These are phyloP conservation scores for Decorospora gaudefroyi DNA, from an alignment of 2,329 filamentous ascomycete species.

Conservation along the genomic window DNA sequence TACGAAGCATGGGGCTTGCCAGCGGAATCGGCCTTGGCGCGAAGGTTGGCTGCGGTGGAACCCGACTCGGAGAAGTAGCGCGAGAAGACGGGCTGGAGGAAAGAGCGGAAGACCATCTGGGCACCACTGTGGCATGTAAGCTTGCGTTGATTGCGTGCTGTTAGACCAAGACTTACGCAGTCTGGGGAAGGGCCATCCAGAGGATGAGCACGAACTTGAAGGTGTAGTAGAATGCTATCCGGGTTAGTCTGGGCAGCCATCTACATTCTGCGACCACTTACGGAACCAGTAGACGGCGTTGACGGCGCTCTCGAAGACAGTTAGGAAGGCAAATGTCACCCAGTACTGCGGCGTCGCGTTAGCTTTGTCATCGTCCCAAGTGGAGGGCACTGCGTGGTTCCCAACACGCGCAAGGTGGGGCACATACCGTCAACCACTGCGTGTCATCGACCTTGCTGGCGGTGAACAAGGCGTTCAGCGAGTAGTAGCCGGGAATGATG, in stretches of 20 bases:
- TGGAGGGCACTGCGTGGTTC: constrained; percentile 1
- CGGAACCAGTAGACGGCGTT: constrained; percentile 90
- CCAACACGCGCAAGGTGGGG: constrained; percentile 6
- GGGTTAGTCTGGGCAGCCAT: constrained; percentile 16
- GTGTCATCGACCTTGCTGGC: constrained; percentile 75
- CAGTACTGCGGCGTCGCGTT: constrained; percentile 65
- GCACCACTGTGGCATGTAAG: constrained; percentile 69
- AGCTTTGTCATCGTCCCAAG: constrained; percentile 12
- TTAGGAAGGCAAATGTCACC: constrained; percentile 83
- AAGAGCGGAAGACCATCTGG: constrained; percentile 94
- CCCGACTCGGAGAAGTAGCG: constrained; percentile 79
- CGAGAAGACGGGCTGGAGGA: constrained; percentile 87
- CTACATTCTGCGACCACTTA: constrained; percentile 29
- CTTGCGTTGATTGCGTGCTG: not conserved
- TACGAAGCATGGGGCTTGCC: constrained; percentile 47
- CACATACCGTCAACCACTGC: constrained; percentile 68
- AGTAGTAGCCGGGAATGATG: constrained; percentile 82
- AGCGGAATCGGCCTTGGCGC: constrained; percentile 80
- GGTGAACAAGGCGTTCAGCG: constrained; percentile 75
- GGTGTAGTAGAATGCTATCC: constrained; percentile 90
- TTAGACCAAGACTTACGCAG: constrained; percentile 66
- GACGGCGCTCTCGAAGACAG: constrained; percentile 79
- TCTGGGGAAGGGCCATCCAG: constrained; percentile 96
- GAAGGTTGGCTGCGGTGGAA: constrained; percentile 83
- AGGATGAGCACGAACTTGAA: constrained; percentile 99